Base-by-base conservation (phyloP, 2,329 filamentous ascomycete species). In the Sporothrix curviconia region DNA sequence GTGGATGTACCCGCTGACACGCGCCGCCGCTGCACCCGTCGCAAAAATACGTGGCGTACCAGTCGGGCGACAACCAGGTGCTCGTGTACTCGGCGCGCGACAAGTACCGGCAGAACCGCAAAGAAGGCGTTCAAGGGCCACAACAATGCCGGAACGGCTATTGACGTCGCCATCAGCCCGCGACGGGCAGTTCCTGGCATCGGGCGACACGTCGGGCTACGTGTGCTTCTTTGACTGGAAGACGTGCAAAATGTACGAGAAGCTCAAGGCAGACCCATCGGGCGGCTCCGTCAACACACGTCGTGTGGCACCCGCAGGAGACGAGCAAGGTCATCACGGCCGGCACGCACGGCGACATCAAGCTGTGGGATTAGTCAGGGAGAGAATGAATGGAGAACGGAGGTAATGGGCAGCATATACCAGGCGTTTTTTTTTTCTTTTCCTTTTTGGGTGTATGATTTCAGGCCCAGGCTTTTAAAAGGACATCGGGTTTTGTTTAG, bases 191-290 rank as follows among this genome's bases (percentile, higher is more conserved):
- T 95, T 96, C 70, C 78, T 99, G 56, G 87, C 85, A 19, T 89
- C 83, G 17, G 94, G 94, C 61, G 94, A 99, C 71, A 89, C 84
- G 53, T 90, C 83, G 15, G 94, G 95, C 36, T 96, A 83, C 67
- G 84, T 96, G 49, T 95, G 89, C 73, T 96, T 97, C 75, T 99
- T 92, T 90, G 94, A 97, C 73, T 99, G 92, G 90, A 99, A 99
- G 82, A 96, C 91, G 39, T 95, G 92, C 72, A 97, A 96, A 76
- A 92, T 99, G 91, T 96, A 90, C 74, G 90, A 96, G 74, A 97
- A 97, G 79, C 84, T 99, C 63, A 83, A 88, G 73, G 92, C 90
- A 22, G 87, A 91, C 64, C 88, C 89, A 24, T 85, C 89, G 59
- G 91, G 90, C 56, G 83, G 87, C 55, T 84, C 92, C 5, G 80